Evolutionary conservation across 768 basidiomycete genomes (phyloP), one percentile per base, ranked within the genome.

Genomic region (Udeniomyces megalosporus): DNA sequence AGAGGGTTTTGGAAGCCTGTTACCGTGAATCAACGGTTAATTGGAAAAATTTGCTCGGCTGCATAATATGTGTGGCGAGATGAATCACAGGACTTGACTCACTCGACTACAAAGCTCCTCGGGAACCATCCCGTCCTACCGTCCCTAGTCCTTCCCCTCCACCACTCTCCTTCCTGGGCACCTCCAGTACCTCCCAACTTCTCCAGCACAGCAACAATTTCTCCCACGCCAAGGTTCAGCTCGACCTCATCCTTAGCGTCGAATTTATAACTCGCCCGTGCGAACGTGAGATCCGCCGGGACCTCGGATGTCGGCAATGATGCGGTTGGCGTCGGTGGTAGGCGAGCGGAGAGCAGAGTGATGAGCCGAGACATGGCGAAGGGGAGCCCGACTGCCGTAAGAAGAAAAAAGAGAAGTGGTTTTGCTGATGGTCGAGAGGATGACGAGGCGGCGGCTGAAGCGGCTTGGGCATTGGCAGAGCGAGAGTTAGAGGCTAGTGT

Each of bases 81-180:
- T 29, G 20, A 0, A 46, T 12, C n/a, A 49, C 45, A n/a, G 35
- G n/a, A 17, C 11, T 20, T 14, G 2, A 63, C 61, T 50, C 44
- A 63, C 61, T 63, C 61, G 6, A 44, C 81, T 3, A 92, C 88
- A 80, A 85, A 92, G 67, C 85, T 89, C 62, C 77, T 80, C 1
- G 92, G 92, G 79, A 97, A 95, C 89, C 90, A 97, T 0, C 92
- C 92, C 67, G 87, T 83, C 67, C 84, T 78, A 0, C 92, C 92
- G 67, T 95, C 91, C 61, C 92, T 78, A 64, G 87, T 91, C 50
- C 92, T 79, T 1, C 92, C 92, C 72, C 82, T 84, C 91, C 90
- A 96, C 92, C 92, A 97, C 61, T 90, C 91, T 4, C 78, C 81
- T 60, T 77, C 84, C 61, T 72, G 74, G 0, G 85, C 56, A 1